These are phyloP conservation scores for Barnettozyma sucrosica DNA, from an alignment of 805 yeast genomes.

Conservation along the genomic window DNA sequence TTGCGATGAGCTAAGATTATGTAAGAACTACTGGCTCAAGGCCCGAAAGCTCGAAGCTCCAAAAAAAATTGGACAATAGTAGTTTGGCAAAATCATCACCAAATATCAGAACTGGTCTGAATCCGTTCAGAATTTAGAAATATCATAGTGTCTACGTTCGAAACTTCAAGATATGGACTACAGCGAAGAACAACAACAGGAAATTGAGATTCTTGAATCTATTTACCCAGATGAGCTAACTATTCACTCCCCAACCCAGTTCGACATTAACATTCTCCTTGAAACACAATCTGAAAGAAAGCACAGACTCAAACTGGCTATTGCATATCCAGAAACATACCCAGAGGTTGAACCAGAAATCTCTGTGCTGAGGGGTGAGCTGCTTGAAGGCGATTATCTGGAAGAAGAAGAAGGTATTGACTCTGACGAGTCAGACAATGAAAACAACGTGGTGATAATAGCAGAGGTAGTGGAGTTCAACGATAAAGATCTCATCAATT, in stretches of 20 bases:
- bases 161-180: conserved; percentile 57
- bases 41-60: not conserved
- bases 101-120: not conserved
- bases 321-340: conserved; percentile 69
- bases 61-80: not conserved
- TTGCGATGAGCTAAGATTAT: not conserved
- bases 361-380: conserved; percentile 33
- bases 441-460: conserved; percentile 43
- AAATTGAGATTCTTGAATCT: conserved; percentile 80
- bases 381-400: conserved; percentile 22
- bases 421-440: conserved; percentile 40
- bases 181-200: conserved; percentile 81
- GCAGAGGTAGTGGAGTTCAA: conserved; percentile 56
- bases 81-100: not conserved
- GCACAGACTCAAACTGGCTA: conserved; percentile 52
- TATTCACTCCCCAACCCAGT: conserved; percentile 34
- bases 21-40: not conserved
- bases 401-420: conserved; percentile 24
- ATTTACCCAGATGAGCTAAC: conserved; percentile 89
- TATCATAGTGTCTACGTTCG: not conserved
- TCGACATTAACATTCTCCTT: conserved; percentile 51
- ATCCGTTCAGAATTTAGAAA: not conserved
- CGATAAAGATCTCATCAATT: conserved; percentile 37
- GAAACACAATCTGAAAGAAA: conserved; percentile 61
- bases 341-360: conserved; percentile 77